Conservation (phyloP, 176 grass and related monocot genomes). For the Phyllostachys edulis region DNA sequence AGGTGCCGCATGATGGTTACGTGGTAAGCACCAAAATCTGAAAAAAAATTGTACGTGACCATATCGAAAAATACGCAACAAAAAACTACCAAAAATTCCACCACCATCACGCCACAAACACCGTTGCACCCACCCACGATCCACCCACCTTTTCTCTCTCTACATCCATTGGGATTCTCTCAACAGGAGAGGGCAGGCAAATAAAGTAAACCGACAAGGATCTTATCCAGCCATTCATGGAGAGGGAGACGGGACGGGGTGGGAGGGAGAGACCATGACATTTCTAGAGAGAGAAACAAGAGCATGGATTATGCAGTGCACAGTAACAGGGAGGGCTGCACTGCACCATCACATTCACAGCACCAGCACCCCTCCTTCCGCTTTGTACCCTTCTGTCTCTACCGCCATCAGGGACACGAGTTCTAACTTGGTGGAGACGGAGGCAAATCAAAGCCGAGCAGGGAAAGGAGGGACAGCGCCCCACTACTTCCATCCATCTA, state of each 20-base stretch:
- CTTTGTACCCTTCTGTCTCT: background rate
- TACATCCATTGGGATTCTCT: background rate
- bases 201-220: background rate
- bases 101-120: background rate
- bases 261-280: background rate
- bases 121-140: background rate
- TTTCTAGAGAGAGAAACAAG: slow-evolving; percentile 18
- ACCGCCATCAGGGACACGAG: background rate
- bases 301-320: background rate
- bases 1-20: no score
- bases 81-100: no score
- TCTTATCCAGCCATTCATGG: background rate
- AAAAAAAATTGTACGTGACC: no score
- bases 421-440: background rate
- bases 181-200: background rate
- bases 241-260: background rate
- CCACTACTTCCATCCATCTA: slow-evolving; percentile 12
- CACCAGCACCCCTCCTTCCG: background rate
- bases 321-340: background rate
- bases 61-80: no score
- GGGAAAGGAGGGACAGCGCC: slow-evolving; percentile 8
- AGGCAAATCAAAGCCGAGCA: background rate
- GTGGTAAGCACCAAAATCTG: no score
- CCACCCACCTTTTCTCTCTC: background rate
- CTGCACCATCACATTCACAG: background rate